A percentile compares a stretch with the other conserved stretches of the same genome.
phyloP scores from a whole-genome alignment of 2,329 filamentous ascomycete genomes.

The Daldinia sp. region DNA sequence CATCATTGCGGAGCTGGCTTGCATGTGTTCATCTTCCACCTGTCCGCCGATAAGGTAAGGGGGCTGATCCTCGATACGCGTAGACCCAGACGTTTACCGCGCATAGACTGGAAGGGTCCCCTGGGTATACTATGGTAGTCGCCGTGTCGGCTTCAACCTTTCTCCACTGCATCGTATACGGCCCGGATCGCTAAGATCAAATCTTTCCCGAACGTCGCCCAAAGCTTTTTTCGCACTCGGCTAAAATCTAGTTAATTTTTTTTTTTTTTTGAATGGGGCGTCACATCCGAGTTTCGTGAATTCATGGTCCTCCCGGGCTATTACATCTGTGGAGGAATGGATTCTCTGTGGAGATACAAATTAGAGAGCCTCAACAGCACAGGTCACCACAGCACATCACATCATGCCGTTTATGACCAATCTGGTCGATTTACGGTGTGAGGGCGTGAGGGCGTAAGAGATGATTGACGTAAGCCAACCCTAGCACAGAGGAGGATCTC shows the following conservation, averaged over 20 bases:
- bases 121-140: neutral
- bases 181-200: conserved; percentile 8
- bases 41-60: conserved; percentile 15
- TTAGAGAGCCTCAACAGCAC: conserved; percentile 5
- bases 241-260: neutral
- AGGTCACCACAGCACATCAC: neutral
- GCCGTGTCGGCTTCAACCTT: conserved; percentile 3
- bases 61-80: conserved; percentile 5
- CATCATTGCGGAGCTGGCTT: conserved; percentile 2
- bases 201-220: neutral
- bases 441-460: neutral
- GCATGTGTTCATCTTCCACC: conserved; percentile 6
- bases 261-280: neutral
- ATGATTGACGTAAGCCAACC: conserved; percentile 7
- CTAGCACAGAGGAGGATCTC: neutral
- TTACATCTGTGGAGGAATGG: neutral
- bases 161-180: neutral
- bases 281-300: neutral
- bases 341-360: no score
- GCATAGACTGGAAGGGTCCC: neutral
- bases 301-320: neutral
- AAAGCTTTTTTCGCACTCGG: neutral
- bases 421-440: neutral
- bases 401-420: neutral
- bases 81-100: neutral